Evolutionary conservation across 2,329 filamentous ascomycete genomes (phyloP).

Genomic region (Botrytis medusae): DNA sequence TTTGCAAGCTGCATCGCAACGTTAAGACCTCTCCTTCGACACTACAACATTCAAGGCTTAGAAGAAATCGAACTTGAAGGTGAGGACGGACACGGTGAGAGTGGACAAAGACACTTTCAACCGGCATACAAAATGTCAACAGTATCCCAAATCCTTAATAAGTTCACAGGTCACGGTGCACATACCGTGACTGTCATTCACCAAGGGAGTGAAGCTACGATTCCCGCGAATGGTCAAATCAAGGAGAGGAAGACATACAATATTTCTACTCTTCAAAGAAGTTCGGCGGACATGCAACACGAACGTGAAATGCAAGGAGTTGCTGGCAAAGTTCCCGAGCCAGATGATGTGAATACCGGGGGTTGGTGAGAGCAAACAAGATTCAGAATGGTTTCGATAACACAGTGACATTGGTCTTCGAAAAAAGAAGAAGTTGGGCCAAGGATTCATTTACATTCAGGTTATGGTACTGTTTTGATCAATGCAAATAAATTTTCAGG

Average conservation of each 20-base stretch:
- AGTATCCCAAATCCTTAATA: constrained; percentile 16
- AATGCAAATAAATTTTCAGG: background rate
- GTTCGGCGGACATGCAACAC: constrained; percentile 12
- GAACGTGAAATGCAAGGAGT: constrained; percentile 13
- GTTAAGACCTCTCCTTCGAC: constrained; percentile 17
- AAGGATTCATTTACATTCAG: constrained; percentile 1
- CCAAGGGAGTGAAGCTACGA: constrained; percentile 12
- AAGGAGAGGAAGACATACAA: constrained; percentile 13
- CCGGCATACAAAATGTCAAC: constrained; percentile 17
- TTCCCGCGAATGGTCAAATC: background rate
- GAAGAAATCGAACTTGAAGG: background rate
- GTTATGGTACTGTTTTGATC: background rate
- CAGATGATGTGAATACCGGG: constrained; percentile 18
- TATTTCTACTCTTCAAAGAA: constrained; percentile 8
- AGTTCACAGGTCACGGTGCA: constrained; percentile 13
- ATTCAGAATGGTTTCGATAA: background rate
- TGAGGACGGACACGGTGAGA: background rate
- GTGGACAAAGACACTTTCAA: background rate
- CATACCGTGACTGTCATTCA: constrained; percentile 18
- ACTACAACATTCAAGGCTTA: constrained; percentile 13
- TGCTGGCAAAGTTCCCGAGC: constrained; percentile 15
- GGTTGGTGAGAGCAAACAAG: constrained; percentile 2
- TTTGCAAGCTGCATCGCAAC: constrained; percentile 19
- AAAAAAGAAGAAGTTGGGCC: background rate
- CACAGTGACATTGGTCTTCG: background rate